Conservation (phyloP, 257 asterid genomes). For the Buddleja alternifolia region DNA sequence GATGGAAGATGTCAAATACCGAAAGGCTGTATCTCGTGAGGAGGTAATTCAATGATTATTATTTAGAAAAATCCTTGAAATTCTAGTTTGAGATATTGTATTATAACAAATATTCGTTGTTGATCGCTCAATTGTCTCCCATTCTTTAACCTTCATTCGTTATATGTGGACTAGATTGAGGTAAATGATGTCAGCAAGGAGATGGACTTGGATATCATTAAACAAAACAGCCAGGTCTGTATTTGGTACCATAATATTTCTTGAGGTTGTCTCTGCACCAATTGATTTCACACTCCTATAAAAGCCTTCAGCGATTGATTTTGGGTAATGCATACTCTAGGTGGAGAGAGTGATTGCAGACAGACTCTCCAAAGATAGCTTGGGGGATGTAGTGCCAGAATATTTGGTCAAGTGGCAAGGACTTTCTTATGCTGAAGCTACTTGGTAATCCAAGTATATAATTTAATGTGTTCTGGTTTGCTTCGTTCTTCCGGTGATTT, state of each 20-base stretch:
- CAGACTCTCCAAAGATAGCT: slow-evolving; percentile 72
- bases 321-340: slow-evolving; percentile 49
- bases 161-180: slow-evolving; percentile 68
- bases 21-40: slow-evolving; percentile 88
- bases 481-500: slow-evolving; percentile 5
- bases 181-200: slow-evolving; percentile 99
- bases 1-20: slow-evolving; percentile 84
- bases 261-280: slow-evolving; percentile 6
- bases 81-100: not conserved
- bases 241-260: slow-evolving; percentile 14
- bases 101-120: not conserved
- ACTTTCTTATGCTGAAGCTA: slow-evolving; percentile 97
- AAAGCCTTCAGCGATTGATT: slow-evolving; percentile 18
- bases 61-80: slow-evolving; percentile 10
- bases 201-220: slow-evolving; percentile 98
- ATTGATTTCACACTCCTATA: slow-evolving; percentile 3
- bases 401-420: slow-evolving; percentile 99
- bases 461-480: slow-evolving; percentile 25
- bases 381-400: slow-evolving; percentile 86
- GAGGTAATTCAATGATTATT: slow-evolving; percentile 59
- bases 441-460: slow-evolving; percentile 63
- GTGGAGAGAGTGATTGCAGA: slow-evolving; percentile 95
- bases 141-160: slow-evolving; percentile 15
- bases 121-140: slow-evolving; percentile 13
- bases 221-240: slow-evolving; percentile 85